These are phyloP conservation scores for Nyssa sinensis DNA, from an alignment of 148 eudicot species.

Conservation along the genomic window DNA sequence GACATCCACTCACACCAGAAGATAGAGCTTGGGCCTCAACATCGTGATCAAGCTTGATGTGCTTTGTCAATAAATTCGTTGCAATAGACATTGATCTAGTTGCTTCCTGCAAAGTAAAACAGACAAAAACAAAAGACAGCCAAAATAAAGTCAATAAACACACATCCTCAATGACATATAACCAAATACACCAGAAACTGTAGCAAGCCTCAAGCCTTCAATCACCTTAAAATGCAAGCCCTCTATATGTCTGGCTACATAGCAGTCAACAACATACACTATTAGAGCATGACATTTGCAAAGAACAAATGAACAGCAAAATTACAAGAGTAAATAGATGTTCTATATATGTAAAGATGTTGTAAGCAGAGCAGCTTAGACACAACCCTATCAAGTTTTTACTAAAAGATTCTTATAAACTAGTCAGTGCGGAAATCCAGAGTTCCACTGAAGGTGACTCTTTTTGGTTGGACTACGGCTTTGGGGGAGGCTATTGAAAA, in stretches of 20 bases:
- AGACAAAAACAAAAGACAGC: not conserved
- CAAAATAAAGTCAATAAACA: constrained; percentile 10
- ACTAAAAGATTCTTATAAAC: not conserved
- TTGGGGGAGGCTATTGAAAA: no score
- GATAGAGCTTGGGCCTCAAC: constrained; percentile 7
- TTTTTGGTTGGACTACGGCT: no score
- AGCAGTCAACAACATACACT: not conserved
- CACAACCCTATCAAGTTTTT: not conserved
- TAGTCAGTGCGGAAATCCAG: no score
- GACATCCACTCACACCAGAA: constrained; percentile 33
- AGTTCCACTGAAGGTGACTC: no score
- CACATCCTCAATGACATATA: not conserved
- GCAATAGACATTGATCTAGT: constrained; percentile 24
- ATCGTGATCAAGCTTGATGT: constrained; percentile 33
- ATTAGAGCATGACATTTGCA: not conserved
- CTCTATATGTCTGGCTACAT: not conserved
- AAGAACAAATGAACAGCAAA: not conserved
- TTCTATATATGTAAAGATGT: constrained; percentile 1
- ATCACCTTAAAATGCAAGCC: not conserved
- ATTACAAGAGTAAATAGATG: not conserved
- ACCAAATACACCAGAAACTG: not conserved
- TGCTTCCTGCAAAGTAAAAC: constrained; percentile 41
- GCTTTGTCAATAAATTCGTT: constrained; percentile 31
- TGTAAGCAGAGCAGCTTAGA: not conserved
- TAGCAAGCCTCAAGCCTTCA: not conserved